A percentile compares a stretch with the other conserved stretches of the same genome.
Evolutionary conservation across 768 basidiomycete species (phyloP).

Genomic region (Mycena amicta): DNA sequence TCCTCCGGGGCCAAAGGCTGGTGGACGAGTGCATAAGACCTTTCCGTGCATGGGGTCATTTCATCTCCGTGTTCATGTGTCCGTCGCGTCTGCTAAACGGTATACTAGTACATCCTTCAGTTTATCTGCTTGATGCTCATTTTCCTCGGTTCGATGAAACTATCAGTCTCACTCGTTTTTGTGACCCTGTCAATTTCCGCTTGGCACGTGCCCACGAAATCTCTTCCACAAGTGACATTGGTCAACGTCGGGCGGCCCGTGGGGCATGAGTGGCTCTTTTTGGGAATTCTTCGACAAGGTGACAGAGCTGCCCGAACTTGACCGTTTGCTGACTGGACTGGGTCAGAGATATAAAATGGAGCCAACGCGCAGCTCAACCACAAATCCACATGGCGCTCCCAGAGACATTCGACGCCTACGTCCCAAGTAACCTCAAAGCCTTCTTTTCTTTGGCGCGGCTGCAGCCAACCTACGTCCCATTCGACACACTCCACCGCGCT

Average conservation of each 20-base stretch:
- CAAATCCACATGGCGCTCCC: conserved; percentile 11
- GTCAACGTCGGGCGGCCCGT: too few relatives aligned
- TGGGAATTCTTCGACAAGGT: too few relatives aligned
- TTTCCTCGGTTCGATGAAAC: conserved; percentile 30
- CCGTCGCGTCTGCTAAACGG: conserved; percentile 33
- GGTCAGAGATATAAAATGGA: background rate
- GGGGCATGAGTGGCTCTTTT: too few relatives aligned
- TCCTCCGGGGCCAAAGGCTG: conserved; percentile 31
- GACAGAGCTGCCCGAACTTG: background rate
- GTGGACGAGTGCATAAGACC: conserved; percentile 37
- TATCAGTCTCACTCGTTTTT: conserved; percentile 32
- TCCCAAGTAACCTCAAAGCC: conserved; percentile 14
- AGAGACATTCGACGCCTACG: conserved; percentile 19
- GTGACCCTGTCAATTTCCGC: too few relatives aligned
- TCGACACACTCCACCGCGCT: conserved; percentile 8
- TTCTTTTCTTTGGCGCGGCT: conserved; percentile 17
- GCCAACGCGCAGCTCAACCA: background rate
- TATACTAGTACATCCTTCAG: conserved; percentile 8
- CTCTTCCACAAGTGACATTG: too few relatives aligned
- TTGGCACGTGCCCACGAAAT: too few relatives aligned
- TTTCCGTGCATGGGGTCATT: conserved; percentile 39
- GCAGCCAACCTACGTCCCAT: conserved; percentile 13
- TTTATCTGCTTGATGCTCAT: background rate
- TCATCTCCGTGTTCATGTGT: conserved; percentile 34
- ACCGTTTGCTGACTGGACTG: background rate